phyloP scores from a whole-genome alignment of 768 basidiomycete genomes.

The Tricholoma matsutake region DNA sequence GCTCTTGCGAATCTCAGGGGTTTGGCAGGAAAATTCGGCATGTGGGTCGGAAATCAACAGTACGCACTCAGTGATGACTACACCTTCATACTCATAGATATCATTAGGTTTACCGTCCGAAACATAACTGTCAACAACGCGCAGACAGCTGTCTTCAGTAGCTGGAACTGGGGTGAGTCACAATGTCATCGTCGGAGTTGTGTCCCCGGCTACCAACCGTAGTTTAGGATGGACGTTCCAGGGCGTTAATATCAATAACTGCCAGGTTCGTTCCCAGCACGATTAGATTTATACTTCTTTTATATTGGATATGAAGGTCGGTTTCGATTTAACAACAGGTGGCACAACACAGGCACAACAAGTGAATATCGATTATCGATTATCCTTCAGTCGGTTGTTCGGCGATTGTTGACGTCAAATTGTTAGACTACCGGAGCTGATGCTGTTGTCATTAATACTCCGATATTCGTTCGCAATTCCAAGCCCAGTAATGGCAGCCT shows the following conservation, averaged over 20 bases:
- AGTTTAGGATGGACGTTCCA: slow-evolving; percentile 46
- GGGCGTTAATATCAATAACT: slow-evolving; percentile 38
- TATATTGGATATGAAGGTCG: slow-evolving; percentile 32
- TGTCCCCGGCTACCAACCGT: background rate
- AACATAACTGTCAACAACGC: slow-evolving; percentile 49
- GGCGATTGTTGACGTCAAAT: no score
- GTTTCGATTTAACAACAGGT: slow-evolving; percentile 57
- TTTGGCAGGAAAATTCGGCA: slow-evolving; percentile 10
- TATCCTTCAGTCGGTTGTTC: background rate
- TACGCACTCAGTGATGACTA: slow-evolving; percentile 22
- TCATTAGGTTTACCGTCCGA: slow-evolving; percentile 51
- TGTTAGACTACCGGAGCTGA: slow-evolving; percentile 53
- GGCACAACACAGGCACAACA: slow-evolving; percentile 38
- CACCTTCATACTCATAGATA: slow-evolving; percentile 11
- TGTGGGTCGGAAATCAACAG: slow-evolving; percentile 66
- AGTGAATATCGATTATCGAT: slow-evolving; percentile 23
- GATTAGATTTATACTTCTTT: background rate
- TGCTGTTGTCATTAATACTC: slow-evolving; percentile 54
- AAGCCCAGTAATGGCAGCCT: slow-evolving; percentile 42
- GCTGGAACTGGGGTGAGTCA: slow-evolving; percentile 21
- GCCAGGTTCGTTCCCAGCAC: slow-evolving; percentile 21
- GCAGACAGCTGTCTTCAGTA: slow-evolving; percentile 21
- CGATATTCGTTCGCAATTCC: slow-evolving; percentile 57
- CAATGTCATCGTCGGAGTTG: background rate
- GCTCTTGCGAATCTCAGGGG: background rate